Percentiles rank a stretch among this genome's conserved stretches.
These are phyloP conservation scores for Suhomyces tanzawaensis DNA, from an alignment of 805 yeast genomes.

Conservation along the genomic window DNA sequence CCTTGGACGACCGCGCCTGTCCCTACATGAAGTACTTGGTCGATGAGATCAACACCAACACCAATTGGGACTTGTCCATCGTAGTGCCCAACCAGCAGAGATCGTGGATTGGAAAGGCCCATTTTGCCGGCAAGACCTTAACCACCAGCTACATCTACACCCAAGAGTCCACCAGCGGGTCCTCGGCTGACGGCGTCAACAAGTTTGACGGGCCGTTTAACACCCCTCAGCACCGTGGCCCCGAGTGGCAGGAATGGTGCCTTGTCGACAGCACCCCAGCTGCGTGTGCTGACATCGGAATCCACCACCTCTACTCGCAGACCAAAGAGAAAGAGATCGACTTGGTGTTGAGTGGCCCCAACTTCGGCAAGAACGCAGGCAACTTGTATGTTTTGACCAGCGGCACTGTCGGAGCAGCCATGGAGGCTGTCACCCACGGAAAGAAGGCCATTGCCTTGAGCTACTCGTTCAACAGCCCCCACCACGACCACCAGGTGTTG, in stretches of 20 bases:
- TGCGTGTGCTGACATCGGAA: conserved; percentile 87
- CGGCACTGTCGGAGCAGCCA: conserved; percentile 96
- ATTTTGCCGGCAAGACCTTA: conserved; percentile 73
- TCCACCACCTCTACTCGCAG: conserved; percentile 57
- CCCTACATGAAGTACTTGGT: conserved; percentile 85
- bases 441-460: conserved; percentile 77
- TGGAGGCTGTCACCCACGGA: conserved; percentile 82
- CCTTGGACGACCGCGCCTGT: conserved; percentile 72
- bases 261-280: conserved; percentile 94
- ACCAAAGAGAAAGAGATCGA: conserved; percentile 62
- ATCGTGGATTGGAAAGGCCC: conserved; percentile 98
- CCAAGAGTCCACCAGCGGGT: conserved; percentile 30
- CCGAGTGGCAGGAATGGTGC: conserved; percentile 72
- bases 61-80: conserved; percentile 83
- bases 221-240: conserved; percentile 40
- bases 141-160: conserved; percentile 65
- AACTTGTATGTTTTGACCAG: conserved; percentile 85
- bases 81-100: conserved; percentile 83
- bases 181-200: conserved; percentile 40
- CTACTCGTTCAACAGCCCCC: conserved; percentile 67
- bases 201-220: conserved; percentile 68
- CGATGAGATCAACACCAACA: conserved; percentile 56
- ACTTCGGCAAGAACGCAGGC: conserved; percentile 89
- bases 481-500: conserved; percentile 49
- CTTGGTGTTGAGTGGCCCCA: conserved; percentile 90